These are phyloP conservation scores for Solanum sitiens DNA, from an alignment of 257 asterid genomes.

Conservation along the genomic window DNA sequence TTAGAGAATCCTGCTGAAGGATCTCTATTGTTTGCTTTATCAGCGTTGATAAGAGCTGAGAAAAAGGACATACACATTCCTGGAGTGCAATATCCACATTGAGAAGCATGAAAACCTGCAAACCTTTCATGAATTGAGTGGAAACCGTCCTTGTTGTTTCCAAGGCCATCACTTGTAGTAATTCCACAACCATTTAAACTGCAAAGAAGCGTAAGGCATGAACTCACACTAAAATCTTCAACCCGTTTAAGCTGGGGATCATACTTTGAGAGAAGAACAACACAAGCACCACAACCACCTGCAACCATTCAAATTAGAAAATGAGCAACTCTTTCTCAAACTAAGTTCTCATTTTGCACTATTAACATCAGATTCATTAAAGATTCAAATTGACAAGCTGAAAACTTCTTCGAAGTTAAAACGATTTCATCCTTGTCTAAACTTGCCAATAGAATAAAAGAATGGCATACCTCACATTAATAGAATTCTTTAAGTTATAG, in stretches of 20 bases:
- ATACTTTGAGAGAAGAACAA: conserved; percentile 56
- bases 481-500: background rate
- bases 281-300: conserved; percentile 91
- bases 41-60: conserved; percentile 51
- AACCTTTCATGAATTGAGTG: conserved; percentile 69
- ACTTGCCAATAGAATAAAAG: background rate
- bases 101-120: conserved; percentile 77
- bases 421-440: background rate
- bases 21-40: conserved; percentile 21
- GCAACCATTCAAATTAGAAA: background rate
- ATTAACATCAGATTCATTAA: background rate
- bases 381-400: background rate
- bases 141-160: conserved; percentile 54
- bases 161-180: conserved; percentile 71
- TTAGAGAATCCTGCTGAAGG: conserved; percentile 47
- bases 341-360: background rate
- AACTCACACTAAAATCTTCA: conserved; percentile 39
- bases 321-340: background rate
- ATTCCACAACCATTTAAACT: conserved; percentile 57
- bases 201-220: conserved; percentile 73
- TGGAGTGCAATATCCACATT: conserved; percentile 77
- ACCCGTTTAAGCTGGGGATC: conserved; percentile 21
- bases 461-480: background rate
- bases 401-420: background rate
- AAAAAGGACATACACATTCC: conserved; percentile 71